Evolutionary conservation across 1,284 basidiomycete species (phyloP).

Genomic region (Vanrija sp.): DNA sequence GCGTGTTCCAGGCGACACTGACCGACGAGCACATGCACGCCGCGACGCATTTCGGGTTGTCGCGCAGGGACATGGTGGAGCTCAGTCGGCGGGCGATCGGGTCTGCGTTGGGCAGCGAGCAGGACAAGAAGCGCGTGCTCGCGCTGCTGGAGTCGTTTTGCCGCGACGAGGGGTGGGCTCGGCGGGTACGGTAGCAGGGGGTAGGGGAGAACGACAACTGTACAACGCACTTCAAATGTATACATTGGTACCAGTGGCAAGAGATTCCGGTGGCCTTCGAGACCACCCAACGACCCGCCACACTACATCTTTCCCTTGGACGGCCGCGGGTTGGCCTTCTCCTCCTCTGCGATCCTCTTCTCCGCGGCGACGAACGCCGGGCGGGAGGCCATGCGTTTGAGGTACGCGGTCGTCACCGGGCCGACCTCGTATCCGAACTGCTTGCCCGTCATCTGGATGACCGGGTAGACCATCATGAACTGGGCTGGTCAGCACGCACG

Average conservation of each 20-base stretch:
- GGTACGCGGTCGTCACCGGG: conserved; percentile 21
- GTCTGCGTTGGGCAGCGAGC: conserved; percentile 15
- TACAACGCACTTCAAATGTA: too few species aligned
- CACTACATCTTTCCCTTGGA: conserved; percentile 12
- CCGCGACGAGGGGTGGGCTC: background rate
- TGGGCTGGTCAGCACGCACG: background rate
- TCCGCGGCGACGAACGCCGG: conserved; percentile 14
- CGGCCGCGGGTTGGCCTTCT: conserved; percentile 23
- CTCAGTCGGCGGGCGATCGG: conserved; percentile 20
- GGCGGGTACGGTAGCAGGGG: background rate
- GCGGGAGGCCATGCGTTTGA: conserved; percentile 20
- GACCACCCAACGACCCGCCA: too few species aligned
- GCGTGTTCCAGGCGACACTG: conserved; percentile 25
- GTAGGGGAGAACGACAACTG: too few species aligned
- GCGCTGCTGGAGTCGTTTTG: conserved; percentile 4
- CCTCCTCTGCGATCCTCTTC: conserved; percentile 26
- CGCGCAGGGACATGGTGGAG: conserved; percentile 18
- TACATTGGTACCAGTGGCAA: too few species aligned
- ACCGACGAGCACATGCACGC: conserved; percentile 26
- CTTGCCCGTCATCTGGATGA: conserved; percentile 25
- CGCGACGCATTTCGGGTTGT: conserved; percentile 23
- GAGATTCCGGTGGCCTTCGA: too few species aligned
- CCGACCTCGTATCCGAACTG: conserved; percentile 21
- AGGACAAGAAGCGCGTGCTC: conserved; percentile 4
- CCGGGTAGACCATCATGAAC: conserved; percentile 40